Evolutionary conservation across 2,329 filamentous ascomycete genomes (phyloP).

Genomic region (Cladophialophora exuberans): DNA sequence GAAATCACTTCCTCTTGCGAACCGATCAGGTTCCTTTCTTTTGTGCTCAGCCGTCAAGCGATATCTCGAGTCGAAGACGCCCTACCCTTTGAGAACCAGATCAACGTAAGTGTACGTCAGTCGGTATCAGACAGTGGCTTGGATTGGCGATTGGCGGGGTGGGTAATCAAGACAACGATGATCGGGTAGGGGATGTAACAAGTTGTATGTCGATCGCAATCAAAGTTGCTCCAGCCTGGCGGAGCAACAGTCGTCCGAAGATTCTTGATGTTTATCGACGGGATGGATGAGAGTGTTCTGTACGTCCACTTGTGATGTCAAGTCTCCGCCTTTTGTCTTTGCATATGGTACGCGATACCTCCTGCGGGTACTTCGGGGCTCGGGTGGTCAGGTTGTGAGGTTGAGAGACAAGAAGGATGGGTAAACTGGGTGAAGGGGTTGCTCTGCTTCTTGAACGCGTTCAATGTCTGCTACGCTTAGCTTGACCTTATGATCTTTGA

Average conservation of each 20-base stretch:
- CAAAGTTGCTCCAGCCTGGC: conserved; percentile 20
- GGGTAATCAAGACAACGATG: conserved; percentile 13
- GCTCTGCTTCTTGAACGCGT: conserved; percentile 5
- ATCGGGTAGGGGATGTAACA: conserved; percentile 19
- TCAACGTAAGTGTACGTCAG: conserved; percentile 23
- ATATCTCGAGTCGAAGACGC: background rate
- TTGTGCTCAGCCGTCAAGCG: background rate
- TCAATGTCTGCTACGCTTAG: conserved; percentile 6
- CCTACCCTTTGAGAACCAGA: conserved; percentile 6
- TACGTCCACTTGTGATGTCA: conserved; percentile 17
- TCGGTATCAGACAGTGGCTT: conserved; percentile 3
- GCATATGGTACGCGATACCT: no score
- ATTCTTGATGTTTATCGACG: no score
- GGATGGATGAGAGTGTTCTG: background rate
- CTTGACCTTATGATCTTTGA: background rate
- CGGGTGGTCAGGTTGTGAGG: background rate
- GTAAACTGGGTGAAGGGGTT: background rate
- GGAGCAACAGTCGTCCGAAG: background rate
- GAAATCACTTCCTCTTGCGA: no score
- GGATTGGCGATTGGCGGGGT: conserved; percentile 4
- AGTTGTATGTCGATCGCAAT: conserved; percentile 30
- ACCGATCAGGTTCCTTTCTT: no score
- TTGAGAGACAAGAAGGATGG: background rate
- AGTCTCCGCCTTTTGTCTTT: conserved; percentile 15
- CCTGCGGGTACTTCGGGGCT: background rate